Base-by-base conservation (phyloP, 2,329 filamentous ascomycete genomes). In the Colletotrichum sojae region DNA sequence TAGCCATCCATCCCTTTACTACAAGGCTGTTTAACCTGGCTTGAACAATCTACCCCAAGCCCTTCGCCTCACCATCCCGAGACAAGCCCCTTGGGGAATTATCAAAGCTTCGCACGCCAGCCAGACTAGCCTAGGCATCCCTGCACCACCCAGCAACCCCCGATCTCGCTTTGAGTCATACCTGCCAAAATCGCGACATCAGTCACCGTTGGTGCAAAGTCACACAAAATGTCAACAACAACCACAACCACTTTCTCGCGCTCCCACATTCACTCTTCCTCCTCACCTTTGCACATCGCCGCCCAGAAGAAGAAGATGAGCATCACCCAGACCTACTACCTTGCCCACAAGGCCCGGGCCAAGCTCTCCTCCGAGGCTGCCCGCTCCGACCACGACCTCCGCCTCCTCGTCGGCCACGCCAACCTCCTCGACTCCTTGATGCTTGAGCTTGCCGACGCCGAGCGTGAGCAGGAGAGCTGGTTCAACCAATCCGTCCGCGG, bases 401-500 rank as follows among this genome's bases (percentile, higher is more conserved):
- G 95, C 79, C 90, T 97, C 53, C 92, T 99, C 70, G 96, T 99
- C 76, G 96, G 95, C 77, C 96, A 99, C 83, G 96, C 96, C 85
- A 99, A 98, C 88, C 92, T 98, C 55, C 93, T 99, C 81, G 96
- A 99, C 84, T 92, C 91, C 48, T 86, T 99, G 78, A 98, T 98
- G 96, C 89, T 96, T 75, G 86, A 89, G 78, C 93, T 99, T 69
- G 93, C 94, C 82, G 94, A 97, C 69, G 95, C 95, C 78, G 96
- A 98, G 87, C 90, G 91, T 76, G 94, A 98, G 82, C 96, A 98
- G 83, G 95, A 98, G 83, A 91, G 90, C 74, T 98, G 95, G 95
- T 98, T 98, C 91, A 97, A 98, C 89, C 92, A 94, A 81, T 96
- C 94, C 71, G 93, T 98, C 82, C 91, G 89, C 79, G 92, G 92